phyloP scores from a whole-genome alignment of 1,139 yeast species.

The Diutina scorzettiae region DNA sequence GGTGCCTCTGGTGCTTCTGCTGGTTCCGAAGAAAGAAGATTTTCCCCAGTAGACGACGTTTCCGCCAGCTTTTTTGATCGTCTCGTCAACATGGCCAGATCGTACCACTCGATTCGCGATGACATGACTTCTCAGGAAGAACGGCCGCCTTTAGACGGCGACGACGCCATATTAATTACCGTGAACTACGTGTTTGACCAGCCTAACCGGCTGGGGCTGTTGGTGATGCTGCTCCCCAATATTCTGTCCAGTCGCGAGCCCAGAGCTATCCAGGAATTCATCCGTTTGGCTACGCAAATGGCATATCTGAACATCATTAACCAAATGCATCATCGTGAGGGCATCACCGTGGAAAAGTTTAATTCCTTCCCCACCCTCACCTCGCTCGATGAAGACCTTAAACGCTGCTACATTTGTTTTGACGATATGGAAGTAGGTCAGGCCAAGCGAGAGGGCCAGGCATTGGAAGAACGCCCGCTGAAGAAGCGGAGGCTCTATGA shows the following conservation, averaged over 20 bases:
- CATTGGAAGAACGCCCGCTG: constrained; percentile 7
- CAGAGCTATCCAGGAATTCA: constrained; percentile 40
- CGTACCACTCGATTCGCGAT: not conserved
- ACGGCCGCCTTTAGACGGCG: not conserved
- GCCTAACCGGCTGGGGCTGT: constrained; percentile 34
- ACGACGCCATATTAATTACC: constrained; percentile 22
- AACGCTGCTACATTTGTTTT: constrained; percentile 56
- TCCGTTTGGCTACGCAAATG: constrained; percentile 56
- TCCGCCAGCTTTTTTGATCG: not conserved
- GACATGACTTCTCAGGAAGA: not conserved
- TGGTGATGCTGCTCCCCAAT: constrained; percentile 53
- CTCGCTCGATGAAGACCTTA: constrained; percentile 14
- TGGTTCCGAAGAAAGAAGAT: not conserved
- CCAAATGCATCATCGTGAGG: constrained; percentile 25
- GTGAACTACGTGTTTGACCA: constrained; percentile 31
- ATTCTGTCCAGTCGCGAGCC: constrained; percentile 46
- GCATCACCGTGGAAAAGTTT: constrained; percentile 42
- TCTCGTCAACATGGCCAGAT: not conserved
- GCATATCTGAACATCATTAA: constrained; percentile 48
- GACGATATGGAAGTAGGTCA: constrained; percentile 22
- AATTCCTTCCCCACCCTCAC: constrained; percentile 27
- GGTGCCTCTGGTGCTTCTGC: not conserved
- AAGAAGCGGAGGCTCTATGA: constrained; percentile 6
- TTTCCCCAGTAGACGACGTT: not conserved
- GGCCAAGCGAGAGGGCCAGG: constrained; percentile 8